phyloP scores from a whole-genome alignment of 768 basidiomycete genomes.

The Boletellus sp. region DNA sequence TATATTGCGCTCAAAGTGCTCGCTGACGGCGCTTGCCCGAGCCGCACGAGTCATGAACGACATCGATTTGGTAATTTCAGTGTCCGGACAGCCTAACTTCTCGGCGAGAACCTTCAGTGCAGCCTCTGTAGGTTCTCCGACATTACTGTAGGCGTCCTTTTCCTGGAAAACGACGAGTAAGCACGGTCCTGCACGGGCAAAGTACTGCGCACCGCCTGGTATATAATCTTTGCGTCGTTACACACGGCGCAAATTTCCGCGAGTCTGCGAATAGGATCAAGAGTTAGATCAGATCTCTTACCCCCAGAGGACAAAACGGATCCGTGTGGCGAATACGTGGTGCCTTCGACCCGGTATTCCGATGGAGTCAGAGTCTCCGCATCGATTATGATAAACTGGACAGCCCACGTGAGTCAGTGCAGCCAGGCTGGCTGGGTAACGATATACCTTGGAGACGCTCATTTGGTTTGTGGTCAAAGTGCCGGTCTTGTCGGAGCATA shows the following conservation, averaged over 20 bases:
- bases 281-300: conserved; percentile 57
- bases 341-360: conserved; percentile 85
- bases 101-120: conserved; percentile 93
- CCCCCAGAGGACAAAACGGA: conserved; percentile 63
- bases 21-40: conserved; percentile 83
- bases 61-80: conserved; percentile 54
- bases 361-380: conserved; percentile 44
- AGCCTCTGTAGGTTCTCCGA: conserved; percentile 97
- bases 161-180: conserved; percentile 48
- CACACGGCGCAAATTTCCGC: conserved; percentile 92
- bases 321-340: conserved; percentile 87
- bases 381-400: conserved; percentile 74
- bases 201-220: conserved; percentile 55
- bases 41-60: conserved; percentile 48
- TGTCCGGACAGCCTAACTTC: conserved; percentile 80
- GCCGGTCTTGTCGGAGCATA: conserved; percentile 98
- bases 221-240: conserved; percentile 91
- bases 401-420: conserved; percentile 5
- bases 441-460: conserved; percentile 76
- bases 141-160: conserved; percentile 69
- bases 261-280: conserved; percentile 74
- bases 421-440: background rate
- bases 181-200: background rate
- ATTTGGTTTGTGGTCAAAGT: conserved; percentile 96
- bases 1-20: conserved; percentile 71